These are phyloP conservation scores for Paramecium bursaria DNA, from an alignment of 73 alveolate genomes.

Conservation along the genomic window DNA sequence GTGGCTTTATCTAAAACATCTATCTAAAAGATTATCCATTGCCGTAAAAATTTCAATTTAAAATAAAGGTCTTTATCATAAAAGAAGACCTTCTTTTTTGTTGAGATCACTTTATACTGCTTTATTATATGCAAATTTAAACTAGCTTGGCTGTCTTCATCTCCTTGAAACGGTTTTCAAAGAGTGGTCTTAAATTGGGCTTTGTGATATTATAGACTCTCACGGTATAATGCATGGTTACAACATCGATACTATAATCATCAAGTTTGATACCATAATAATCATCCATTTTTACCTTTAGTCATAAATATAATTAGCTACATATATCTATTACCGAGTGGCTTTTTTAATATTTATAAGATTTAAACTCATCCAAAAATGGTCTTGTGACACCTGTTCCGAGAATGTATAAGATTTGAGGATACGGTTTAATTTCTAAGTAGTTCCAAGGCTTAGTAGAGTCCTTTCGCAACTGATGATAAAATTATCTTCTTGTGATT, in stretches of 20 bases:
- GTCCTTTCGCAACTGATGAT: too few relatives aligned
- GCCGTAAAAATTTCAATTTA: not conserved
- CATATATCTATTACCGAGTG: constrained; percentile 17
- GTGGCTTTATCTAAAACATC: not conserved
- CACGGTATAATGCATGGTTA: constrained; percentile 17
- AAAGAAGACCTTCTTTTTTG: constrained; percentile 15
- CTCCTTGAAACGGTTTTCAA: not conserved
- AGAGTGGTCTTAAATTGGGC: not conserved
- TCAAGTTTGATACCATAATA: constrained; percentile 15
- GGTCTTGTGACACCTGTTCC: too few relatives aligned
- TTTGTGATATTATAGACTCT: constrained; percentile 12
- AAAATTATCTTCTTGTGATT: too few relatives aligned
- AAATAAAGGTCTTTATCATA: not conserved
- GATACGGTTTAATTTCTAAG: too few relatives aligned
- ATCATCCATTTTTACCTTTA: constrained; percentile 53
- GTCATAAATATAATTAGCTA: constrained; percentile 27
- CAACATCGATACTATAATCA: constrained; percentile 12
- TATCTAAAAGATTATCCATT: not conserved
- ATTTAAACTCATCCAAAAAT: too few relatives aligned
- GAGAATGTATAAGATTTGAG: too few relatives aligned
- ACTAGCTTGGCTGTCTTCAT: not conserved
- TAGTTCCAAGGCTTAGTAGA: too few relatives aligned
- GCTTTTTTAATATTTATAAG: not conserved
- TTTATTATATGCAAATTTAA: not conserved
- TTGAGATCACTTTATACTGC: not conserved